Evolutionary conservation across 1,139 yeast genomes (phyloP), one percentile per base, ranked within the genome.

Genomic region (Suhomyces taliae): DNA sequence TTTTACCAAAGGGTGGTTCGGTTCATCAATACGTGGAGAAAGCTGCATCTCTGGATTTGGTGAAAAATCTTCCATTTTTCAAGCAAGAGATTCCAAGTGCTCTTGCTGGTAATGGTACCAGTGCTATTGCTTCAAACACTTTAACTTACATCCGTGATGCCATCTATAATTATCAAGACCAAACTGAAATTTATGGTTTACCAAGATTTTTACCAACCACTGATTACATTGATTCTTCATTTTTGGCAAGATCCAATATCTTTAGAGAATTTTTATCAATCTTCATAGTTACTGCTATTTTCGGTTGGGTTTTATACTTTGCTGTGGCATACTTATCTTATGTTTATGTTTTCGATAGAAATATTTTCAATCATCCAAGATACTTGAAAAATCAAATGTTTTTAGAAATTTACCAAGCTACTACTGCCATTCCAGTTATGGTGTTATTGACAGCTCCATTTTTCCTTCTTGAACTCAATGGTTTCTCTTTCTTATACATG

Each of bases 361-460:
- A 84, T 49, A 88, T 90, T 50, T 90, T 93, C 77, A 88, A 93
- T 70, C 99, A 93, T 65, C 99, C 99, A 50, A 82, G 96, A 65
- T 93, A 89, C 69, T 79, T 93, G 69, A 93, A 93, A 67, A 91
- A 93, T 70, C 99, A 93, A 71, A 83, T 93, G 79, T 69, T 79
- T 7, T 71, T 89, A 65, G 99, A 93, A 65, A 87, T 93, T 55
- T 70, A 77, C 52, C 85, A 84, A 61, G 97, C 97, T 1, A 56
- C 81, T 48, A 69, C 85, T 15, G 85, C 98, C 15, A 90, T 93
- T 56, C 99, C 99, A 31, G 61, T 75, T 34, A 93, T 93, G 98
- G 95, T 95, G 19, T 53, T 81, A 37, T 74, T 89, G 56, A 93
- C 99, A 0, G 79, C 84, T 19, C 97, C 98, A 34, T 93, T 96